Conservation (phyloP, 2,329 filamentous ascomycete genomes). For the Phyllosticta ampelicida region DNA sequence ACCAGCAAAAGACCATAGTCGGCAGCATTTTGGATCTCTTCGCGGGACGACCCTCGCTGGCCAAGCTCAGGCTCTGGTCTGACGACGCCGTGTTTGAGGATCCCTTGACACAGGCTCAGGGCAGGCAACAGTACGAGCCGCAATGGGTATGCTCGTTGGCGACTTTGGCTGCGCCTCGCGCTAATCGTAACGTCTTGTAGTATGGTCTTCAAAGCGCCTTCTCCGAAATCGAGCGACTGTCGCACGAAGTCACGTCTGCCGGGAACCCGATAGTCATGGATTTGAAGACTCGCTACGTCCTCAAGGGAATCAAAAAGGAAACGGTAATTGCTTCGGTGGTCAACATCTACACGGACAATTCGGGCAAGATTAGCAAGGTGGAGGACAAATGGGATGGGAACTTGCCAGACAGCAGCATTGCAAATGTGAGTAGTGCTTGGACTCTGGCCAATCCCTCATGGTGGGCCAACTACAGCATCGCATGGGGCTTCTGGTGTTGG, state of each 20-base stretch:
- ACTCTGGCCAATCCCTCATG: conserved; percentile 26
- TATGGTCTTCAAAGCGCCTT: conserved; percentile 52
- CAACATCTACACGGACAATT: conserved; percentile 34
- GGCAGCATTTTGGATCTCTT: conserved; percentile 53
- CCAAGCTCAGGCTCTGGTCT: conserved; percentile 50
- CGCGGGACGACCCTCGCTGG: conserved; percentile 47
- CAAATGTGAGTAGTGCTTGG: conserved; percentile 31
- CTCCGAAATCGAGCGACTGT: conserved; percentile 45
- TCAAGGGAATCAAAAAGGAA: conserved; percentile 44
- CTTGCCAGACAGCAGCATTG: conserved; percentile 39
- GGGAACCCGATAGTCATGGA: conserved; percentile 52
- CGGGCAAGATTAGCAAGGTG: conserved; percentile 40
- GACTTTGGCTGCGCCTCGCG: neutral
- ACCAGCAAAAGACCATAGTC: conserved; percentile 44
- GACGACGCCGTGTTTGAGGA: conserved; percentile 49
- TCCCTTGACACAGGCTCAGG: conserved; percentile 46
- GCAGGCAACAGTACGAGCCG: conserved; percentile 42
- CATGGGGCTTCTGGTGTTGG: conserved; percentile 29
- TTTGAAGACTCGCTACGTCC: conserved; percentile 41
- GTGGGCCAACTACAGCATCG: conserved; percentile 29
- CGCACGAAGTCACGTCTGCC: conserved; percentile 41
- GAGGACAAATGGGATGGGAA: conserved; percentile 47
- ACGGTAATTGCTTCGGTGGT: conserved; percentile 40
- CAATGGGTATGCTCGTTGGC: conserved; percentile 32
- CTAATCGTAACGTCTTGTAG: conserved; percentile 14